These are phyloP conservation scores for Anthoceros angustus DNA, from an alignment of 225 moss, liverwort and hornwort species.

Conservation along the genomic window DNA sequence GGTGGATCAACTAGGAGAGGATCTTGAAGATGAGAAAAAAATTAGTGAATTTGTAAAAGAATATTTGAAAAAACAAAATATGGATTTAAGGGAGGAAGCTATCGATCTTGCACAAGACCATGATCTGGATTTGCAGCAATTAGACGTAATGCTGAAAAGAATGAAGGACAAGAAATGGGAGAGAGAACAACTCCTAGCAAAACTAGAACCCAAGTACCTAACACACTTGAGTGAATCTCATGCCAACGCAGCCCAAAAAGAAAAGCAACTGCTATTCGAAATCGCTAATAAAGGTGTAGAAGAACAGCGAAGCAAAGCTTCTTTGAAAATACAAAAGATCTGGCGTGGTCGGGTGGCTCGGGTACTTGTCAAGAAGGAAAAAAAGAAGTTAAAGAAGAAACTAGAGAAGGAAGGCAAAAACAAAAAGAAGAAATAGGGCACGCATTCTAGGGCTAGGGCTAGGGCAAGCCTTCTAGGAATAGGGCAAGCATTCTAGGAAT, in stretches of 20 bases:
- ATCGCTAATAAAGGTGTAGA: background rate
- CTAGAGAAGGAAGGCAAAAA: background rate
- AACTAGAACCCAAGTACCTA: background rate
- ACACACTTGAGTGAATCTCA: background rate
- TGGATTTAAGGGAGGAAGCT: background rate
- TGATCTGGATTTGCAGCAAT: background rate
- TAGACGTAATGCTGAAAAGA: background rate
- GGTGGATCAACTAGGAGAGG: background rate
- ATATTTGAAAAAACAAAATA: background rate
- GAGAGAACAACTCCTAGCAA: background rate
- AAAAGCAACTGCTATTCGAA: background rate
- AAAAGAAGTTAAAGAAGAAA: background rate
- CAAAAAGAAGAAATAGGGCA: background rate
- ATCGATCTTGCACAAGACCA: background rate
- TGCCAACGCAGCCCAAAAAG: background rate
- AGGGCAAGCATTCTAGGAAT: background rate
- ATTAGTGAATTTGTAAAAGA: background rate
- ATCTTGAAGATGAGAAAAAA: background rate
- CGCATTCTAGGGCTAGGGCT: no score
- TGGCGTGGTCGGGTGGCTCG: background rate
- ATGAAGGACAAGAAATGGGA: conserved; percentile 5
- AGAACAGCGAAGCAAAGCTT: background rate
- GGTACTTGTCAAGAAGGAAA: background rate
- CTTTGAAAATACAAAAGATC: background rate
- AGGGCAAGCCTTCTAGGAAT: background rate